Conservation (phyloP, 2,329 filamentous ascomycete species). For the Xylariaceae sp. region DNA sequence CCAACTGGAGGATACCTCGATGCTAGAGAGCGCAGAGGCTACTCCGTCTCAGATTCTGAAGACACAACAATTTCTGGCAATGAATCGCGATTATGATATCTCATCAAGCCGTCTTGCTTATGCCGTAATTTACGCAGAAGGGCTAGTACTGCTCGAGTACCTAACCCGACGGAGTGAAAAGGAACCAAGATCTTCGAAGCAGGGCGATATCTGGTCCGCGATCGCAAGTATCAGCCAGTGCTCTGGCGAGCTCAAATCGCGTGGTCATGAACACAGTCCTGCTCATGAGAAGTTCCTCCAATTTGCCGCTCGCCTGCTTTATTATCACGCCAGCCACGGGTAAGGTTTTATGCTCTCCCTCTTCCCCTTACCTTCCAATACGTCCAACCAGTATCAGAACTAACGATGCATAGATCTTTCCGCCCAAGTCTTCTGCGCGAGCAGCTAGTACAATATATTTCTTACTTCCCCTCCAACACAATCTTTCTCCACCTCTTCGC, state of each 20-base stretch:
- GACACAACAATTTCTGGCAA: conserved; percentile 57
- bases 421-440: conserved; percentile 69
- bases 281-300: conserved; percentile 72
- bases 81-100: conserved; percentile 61
- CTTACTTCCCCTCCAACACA: conserved; percentile 74
- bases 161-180: conserved; percentile 52
- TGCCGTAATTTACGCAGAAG: conserved; percentile 64
- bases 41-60: conserved; percentile 57
- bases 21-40: conserved; percentile 26
- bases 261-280: conserved; percentile 40
- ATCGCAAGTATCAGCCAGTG: conserved; percentile 49
- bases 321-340: conserved; percentile 67
- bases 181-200: conserved; percentile 52
- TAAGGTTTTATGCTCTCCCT: conserved; percentile 39
- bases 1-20: conserved; percentile 17
- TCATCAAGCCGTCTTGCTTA: conserved; percentile 53
- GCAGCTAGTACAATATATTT: conserved; percentile 65
- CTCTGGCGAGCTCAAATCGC: conserved; percentile 51
- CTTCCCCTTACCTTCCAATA: neutral
- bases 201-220: conserved; percentile 63
- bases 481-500: conserved; percentile 74
- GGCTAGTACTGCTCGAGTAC: conserved; percentile 71
- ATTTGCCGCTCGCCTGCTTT: conserved; percentile 68
- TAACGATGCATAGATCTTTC: conserved; percentile 58
- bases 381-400: conserved; percentile 14